These are phyloP conservation scores for Aspergillus sp. DNA, from an alignment of 2,329 filamentous ascomycete genomes.

Conservation along the genomic window DNA sequence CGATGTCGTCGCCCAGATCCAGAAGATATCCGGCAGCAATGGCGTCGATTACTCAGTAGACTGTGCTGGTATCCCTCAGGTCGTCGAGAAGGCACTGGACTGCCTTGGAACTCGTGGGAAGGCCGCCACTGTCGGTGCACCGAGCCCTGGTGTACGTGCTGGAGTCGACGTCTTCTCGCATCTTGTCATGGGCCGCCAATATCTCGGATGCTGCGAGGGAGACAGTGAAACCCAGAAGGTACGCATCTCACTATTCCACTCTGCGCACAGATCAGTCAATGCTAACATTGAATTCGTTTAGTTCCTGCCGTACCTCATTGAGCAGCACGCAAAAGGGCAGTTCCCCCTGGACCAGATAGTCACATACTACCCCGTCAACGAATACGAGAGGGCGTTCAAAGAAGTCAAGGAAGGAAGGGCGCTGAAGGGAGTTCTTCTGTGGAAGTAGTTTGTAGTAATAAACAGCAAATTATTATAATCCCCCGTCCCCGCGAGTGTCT, in stretches of 20 bases:
- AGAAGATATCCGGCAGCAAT: not conserved
- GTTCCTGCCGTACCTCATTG: conserved; percentile 48
- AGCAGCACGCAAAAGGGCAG: conserved; percentile 48
- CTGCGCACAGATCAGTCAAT: not conserved
- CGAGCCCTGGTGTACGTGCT: conserved; percentile 13
- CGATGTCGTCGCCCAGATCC: conserved; percentile 11
- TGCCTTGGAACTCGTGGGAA: conserved; percentile 19
- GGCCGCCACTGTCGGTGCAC: conserved; percentile 20
- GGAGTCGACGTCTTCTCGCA: conserved; percentile 19
- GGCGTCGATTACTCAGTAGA: conserved; percentile 22
- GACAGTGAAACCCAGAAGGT: conserved; percentile 19
- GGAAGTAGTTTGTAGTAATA: conserved; percentile 11
- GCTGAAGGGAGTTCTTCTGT: conserved; percentile 30
- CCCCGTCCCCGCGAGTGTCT: no score
- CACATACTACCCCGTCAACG: conserved; percentile 42
- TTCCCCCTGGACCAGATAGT: conserved; percentile 51
- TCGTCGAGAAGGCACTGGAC: conserved; percentile 22
- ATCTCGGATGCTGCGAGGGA: conserved; percentile 22
- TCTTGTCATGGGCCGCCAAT: conserved; percentile 20
- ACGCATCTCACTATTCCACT: conserved; percentile 2
- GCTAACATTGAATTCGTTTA: not conserved
- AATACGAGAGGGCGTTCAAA: conserved; percentile 23
- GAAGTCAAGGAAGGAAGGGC: conserved; percentile 28
- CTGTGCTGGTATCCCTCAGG: conserved; percentile 17
- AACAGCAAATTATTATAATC: no score